These are phyloP conservation scores for Pulveroboletus sp. DNA, from an alignment of 768 basidiomycete species.

Conservation along the genomic window DNA sequence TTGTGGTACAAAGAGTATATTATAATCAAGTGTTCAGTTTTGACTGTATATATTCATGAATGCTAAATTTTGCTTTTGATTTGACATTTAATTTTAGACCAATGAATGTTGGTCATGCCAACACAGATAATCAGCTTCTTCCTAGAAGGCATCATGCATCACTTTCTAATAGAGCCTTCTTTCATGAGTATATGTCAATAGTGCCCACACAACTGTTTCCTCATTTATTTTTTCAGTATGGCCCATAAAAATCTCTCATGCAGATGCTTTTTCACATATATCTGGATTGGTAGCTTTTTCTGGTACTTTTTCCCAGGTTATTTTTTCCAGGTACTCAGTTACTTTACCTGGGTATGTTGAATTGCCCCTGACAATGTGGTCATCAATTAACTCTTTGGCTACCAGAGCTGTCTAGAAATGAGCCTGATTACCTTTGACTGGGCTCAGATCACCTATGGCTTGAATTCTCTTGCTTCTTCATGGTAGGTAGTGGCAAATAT, in stretches of 20 bases:
- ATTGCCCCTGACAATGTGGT: too few species aligned
- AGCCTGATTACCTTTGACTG: too few species aligned
- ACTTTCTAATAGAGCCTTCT: constrained; percentile 60
- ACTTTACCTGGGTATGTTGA: constrained; percentile 54
- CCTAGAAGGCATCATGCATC: constrained; percentile 56
- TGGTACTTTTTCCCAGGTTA: constrained; percentile 72
- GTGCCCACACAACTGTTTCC: not conserved
- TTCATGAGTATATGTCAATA: constrained; percentile 49
- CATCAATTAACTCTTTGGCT: too few species aligned
- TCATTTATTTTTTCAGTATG: constrained; percentile 48
- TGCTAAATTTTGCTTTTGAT: not conserved
- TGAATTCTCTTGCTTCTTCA: constrained; percentile 32
- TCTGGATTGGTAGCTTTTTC: constrained; percentile 35
- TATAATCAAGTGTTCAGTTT: constrained; percentile 60
- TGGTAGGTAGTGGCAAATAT: constrained; percentile 39
- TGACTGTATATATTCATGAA: constrained; percentile 28
- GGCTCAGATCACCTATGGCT: constrained; percentile 64
- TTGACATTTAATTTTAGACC: constrained; percentile 31
- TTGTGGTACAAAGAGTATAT: constrained; percentile 68
- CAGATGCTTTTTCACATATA: constrained; percentile 47
- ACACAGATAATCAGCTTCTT: constrained; percentile 68
- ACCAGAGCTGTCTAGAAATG: too few species aligned
- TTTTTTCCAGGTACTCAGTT: constrained; percentile 61
- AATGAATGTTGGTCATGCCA: constrained; percentile 63
- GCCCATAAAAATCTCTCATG: constrained; percentile 47